These are phyloP conservation scores for Ceratocystis smalleyi DNA, from an alignment of 2,329 filamentous ascomycete species.

Conservation along the genomic window DNA sequence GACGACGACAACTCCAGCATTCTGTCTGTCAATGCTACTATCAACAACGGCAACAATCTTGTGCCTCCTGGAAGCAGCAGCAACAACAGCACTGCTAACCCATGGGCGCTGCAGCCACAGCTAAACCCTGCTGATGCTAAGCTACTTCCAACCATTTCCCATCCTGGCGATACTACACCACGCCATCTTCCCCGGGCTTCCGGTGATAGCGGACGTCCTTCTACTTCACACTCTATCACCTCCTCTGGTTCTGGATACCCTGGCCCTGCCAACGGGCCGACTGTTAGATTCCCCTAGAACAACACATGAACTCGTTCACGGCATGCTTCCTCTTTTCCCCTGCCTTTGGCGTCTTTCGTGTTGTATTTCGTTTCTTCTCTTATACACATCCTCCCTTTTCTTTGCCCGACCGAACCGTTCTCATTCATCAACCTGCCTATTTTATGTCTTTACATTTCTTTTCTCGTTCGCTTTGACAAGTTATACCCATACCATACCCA, in stretches of 20 bases:
- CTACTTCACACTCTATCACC: conserved; percentile 86
- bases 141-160: conserved; percentile 43
- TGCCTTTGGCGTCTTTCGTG: conserved; percentile 26
- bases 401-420: conserved; percentile 16
- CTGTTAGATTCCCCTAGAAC: conserved; percentile 44
- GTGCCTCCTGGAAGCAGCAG: conserved; percentile 14
- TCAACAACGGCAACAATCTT: neutral
- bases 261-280: conserved; percentile 64
- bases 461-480: conserved; percentile 16
- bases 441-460: conserved; percentile 9
- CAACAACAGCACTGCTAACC: conserved; percentile 37
- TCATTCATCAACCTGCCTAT: neutral
- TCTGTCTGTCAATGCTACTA: conserved; percentile 10
- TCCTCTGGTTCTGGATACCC: conserved; percentile 62
- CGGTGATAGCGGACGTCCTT: conserved; percentile 80
- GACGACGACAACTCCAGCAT: conserved; percentile 46
- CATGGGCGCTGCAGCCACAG: conserved; percentile 46
- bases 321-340: conserved; percentile 8
- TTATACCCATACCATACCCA: conserved; percentile 15
- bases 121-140: conserved; percentile 51
- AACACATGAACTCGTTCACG: conserved; percentile 29
- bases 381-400: conserved; percentile 20
- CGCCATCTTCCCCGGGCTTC: conserved; percentile 72
- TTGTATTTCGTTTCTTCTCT: conserved; percentile 27
- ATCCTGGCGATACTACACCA: conserved; percentile 68